Evolutionary conservation across 192 early-diverging fungal genomes (phyloP), one percentile per base, ranked within the genome.

Genomic region (Helicostylum pulchrum): DNA sequence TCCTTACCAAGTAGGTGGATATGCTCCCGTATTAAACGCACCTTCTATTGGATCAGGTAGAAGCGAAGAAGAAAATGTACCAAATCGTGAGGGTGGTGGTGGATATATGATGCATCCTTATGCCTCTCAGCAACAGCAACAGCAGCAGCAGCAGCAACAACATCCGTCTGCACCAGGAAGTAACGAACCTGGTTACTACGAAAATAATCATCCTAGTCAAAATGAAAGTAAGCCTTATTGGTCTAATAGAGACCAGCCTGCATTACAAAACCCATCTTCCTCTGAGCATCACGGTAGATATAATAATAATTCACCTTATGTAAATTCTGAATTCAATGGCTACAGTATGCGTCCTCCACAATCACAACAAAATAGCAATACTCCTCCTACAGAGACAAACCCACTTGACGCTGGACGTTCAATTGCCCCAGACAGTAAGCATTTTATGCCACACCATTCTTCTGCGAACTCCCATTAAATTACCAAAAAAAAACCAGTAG

Each of bases 341-440:
- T 39, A 39, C 6, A 39, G 36, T 39, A 39, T 39, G 36, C 36
- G 54, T 17, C 34, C 31, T 56, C 31, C 19, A 4, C 54, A 34
- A 17, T 56, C 54, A 17, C 54, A 56, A 56, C 31, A 56, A 11
- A 34, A 34, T 1, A 31, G 10, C 23, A 54, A 32, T 39, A 30
- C 31, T 36, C 31, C 54, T 17, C 17, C 30, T 39, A 39, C 34
- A 56, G 54, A 56, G 31, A 34, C 54, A 56, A 56, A 17, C 54
- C 12, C 54, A 19, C 54, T 56, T 56, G 54, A 56, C 54, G 54
- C 54, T 32, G 54, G 54, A 39, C 54, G 54, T 56, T 39, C 36
- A 56, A 56, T 56, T 30, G 36, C 53, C 14, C 53, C 53, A 36
- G 53, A 56, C 34, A 56, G 31, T 32, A 56, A 56, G n/a, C 53